Base-by-base conservation (phyloP, 2,329 filamentous ascomycete genomes). In the Dothistroma septosporum region DNA sequence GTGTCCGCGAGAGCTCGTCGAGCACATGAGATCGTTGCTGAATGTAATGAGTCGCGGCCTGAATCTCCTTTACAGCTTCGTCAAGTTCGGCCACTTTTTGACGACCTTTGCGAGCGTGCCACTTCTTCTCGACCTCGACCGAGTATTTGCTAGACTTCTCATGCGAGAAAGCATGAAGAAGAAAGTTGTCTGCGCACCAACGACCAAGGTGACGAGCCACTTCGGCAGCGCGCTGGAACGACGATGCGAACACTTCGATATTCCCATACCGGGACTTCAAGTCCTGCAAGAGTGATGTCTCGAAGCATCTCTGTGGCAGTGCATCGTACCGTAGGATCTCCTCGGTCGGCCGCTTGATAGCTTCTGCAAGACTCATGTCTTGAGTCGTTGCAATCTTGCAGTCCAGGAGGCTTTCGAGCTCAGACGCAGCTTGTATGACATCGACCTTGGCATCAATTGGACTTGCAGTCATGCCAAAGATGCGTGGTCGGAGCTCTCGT, bases 391-490 rank as follows among this genome's bases (percentile, higher is more conserved):
- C 89, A 70, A 99, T 97, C 68, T 87, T 86, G 72, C 88, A 89
- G 70, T 94, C 84, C 1, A 99, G 79, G 41, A 96, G 79, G 0
- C 76, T 81, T 72, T 97, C 93, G 0, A 99, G 82, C 57, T 90
- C 85, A 2, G 60, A 63, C 9, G 71, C 89, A 41, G 90, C 90
- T 61, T 85, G 79, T 16, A 81, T 79, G 31, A 96, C 82, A 65
- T 96, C 87, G 0, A 84, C 83, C 69, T 90, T 89, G 0, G 90
- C 86, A 76, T 97, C 92, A 2, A 97, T 88, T 0, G 94, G 94
- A 0, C 94, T 97, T 8, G 94, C 94, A 1, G 94, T 99, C 93
- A 97, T 97, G 28, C 93, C 93, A 66, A 99, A 89, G 21, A 99
- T 87, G 41, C 87, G 88, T 4, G 94, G 94, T 4, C 86, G 82